A percentile compares a stretch with the other conserved stretches of the same genome.
phyloP scores from a whole-genome alignment of 768 basidiomycete genomes.

The Suillus decipiens region DNA sequence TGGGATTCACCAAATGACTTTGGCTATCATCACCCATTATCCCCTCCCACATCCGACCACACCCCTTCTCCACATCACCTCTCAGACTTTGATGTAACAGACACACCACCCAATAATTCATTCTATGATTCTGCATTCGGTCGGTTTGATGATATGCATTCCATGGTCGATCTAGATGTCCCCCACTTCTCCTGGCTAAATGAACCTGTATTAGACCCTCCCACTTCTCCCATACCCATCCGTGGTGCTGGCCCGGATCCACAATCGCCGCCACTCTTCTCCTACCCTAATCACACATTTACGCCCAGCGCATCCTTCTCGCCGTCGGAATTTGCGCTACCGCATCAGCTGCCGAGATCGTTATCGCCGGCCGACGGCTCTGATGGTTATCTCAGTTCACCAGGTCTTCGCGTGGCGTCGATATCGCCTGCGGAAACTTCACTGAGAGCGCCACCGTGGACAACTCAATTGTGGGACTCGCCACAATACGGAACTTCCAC shows the following conservation, averaged over 20 bases:
- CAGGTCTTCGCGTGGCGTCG: slow-evolving; percentile 50
- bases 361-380: slow-evolving; percentile 57
- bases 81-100: slow-evolving; percentile 42
- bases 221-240: slow-evolving; percentile 67
- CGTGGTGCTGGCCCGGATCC: slow-evolving; percentile 45
- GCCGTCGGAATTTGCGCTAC: slow-evolving; percentile 59
- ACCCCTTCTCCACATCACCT: slow-evolving; percentile 42
- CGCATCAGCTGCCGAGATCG: slow-evolving; percentile 64
- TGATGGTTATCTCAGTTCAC: slow-evolving; percentile 45
- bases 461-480: slow-evolving; percentile 63
- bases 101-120: slow-evolving; percentile 40
- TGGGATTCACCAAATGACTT: slow-evolving; percentile 36
- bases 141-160: slow-evolving; percentile 33
- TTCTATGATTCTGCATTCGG: slow-evolving; percentile 36
- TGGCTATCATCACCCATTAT: slow-evolving; percentile 40
- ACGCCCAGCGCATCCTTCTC: slow-evolving; percentile 56
- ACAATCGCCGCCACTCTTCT: slow-evolving; percentile 46
- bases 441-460: slow-evolving; percentile 63
- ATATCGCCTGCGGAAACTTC: slow-evolving; percentile 65
- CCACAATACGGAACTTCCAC: slow-evolving; percentile 48
- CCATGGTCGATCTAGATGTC: slow-evolving; percentile 43
- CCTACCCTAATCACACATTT: slow-evolving; percentile 51
- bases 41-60: slow-evolving; percentile 42
- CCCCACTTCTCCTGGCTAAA: slow-evolving; percentile 60
- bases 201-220: slow-evolving; percentile 51